Base-by-base conservation (phyloP, 2,329 filamentous ascomycete species). In the Cadophora malorum region DNA sequence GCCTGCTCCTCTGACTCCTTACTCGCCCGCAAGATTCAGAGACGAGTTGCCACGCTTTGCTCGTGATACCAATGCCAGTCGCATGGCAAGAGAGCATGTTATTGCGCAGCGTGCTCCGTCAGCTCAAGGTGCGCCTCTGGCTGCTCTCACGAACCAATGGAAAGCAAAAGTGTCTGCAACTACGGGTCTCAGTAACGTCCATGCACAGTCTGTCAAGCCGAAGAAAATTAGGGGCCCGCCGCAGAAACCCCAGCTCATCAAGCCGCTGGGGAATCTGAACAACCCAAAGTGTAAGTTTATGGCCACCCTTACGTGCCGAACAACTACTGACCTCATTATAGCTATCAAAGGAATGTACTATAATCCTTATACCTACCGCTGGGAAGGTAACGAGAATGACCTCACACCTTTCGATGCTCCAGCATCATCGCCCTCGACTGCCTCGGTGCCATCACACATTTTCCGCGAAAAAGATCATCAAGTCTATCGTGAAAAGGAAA, bases 321-420 rank as follows among this genome's bases (percentile, higher is more conserved):
- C 38, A 25, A 25, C 53, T 10, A 58, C 78, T 82, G 76, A 82
- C 73, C 58, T 56, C 31, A 38, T 49, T 60, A 1, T 71, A 95
- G 93, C 90, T 76, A 87, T 97, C 69, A 96, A 97, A 79, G 96
- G 95, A 71, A 99, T 99, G 96, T 90, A 89, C 65, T 99, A 97
- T 79, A 98, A 99, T 76, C 93, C 96, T 7, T 83, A 86, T 33
- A 91, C 92, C 9, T 96, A 90, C 76, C 87, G 89, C 61, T 99
- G 96, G 96, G 96, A 99, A 83, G 96, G 96, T 63, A 99, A 99
- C 75, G 96, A 99, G 78, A 95, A 93, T 74, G 91, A 86, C 41
- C 83, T 97, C 64, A 86, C 87, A 71, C 88, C 89, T 4, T 99
- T 99, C 79, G 94, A 97, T 64, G 79, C 85, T 65, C 82, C 88